Conservation (phyloP, 148 eudicot species). For the Spergularia marina region DNA sequence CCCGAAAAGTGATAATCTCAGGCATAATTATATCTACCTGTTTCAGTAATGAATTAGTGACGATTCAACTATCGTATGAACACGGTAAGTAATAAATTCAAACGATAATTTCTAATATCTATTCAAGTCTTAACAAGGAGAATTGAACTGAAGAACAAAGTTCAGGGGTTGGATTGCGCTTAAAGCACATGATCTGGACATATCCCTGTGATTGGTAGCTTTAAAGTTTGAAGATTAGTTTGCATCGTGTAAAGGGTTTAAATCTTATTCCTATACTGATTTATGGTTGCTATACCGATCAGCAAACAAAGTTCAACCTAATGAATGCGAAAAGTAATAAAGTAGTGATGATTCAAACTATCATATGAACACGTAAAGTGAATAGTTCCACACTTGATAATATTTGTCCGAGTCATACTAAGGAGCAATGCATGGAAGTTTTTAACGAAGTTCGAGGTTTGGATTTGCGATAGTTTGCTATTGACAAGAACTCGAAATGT, state of each 20-base stretch:
- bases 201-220: no score
- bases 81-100: background rate
- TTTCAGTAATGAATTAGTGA: background rate
- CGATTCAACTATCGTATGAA: background rate
- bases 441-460: background rate
- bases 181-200: no score
- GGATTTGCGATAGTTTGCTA: background rate
- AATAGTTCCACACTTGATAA: background rate
- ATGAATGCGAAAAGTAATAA: no score
- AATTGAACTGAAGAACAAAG: background rate
- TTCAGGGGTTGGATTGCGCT: background rate
- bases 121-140: background rate
- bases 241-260: no score
- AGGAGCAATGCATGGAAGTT: background rate
- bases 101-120: background rate
- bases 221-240: no score
- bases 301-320: no score
- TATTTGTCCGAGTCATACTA: background rate
- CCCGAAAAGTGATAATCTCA: no score
- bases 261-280: no score
- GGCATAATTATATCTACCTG: background rate
- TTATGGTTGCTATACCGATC: no score
- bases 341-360: background rate
- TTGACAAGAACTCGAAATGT: no score
- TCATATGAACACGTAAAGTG: background rate